Base-by-base conservation (phyloP, 768 basidiomycete species). In the Panellus pusillus region DNA sequence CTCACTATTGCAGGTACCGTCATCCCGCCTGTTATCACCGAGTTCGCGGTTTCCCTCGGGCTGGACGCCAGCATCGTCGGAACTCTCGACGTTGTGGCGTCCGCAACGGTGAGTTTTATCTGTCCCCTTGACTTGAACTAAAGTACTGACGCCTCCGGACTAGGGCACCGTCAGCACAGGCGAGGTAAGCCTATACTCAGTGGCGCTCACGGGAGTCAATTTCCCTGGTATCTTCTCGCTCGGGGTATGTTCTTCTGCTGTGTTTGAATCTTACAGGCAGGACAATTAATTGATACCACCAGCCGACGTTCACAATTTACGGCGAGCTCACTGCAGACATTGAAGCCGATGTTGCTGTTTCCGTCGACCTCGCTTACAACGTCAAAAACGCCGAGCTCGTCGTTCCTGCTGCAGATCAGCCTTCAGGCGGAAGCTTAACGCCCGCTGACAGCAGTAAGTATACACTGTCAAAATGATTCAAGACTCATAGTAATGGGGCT, bases 161-260 rank as follows among this genome's bases (percentile, higher is more conserved):
- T 51, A 60, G 63, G 68, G 65, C 11, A 54, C 55, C 3, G 18
- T 69, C 45, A 55, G 52, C 27, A 62, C 63, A 1, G 67, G 66
- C 19, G 44, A 61, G 40, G 47, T 65, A 20, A 47, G 56, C 20
- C 47, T 72, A 24, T 66, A 64, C 56, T 44, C 58, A 9, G 47
- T 58, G 9, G 64, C 66, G 4, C 62, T 72, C 32, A 67, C 63
- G 0, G 69, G 64, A 4, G 57, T 69, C 17, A 63, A 69, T 55
- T 62, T 70, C 45, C 66, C 70, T 2, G 65, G 63, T 1, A 66
- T 73, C 49, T 55, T 73, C 42, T 57, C 50, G 7, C 46, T 73
- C 27, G 71, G 69, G 64, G 71, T 38, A 53, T 54, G 32, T 67
- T 43, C 13, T 13, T 19, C 13, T 29, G 24, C 24, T 24, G 24